These are phyloP conservation scores for Serendipita vermifera DNA, from an alignment of 768 basidiomycete species.

Conservation along the genomic window DNA sequence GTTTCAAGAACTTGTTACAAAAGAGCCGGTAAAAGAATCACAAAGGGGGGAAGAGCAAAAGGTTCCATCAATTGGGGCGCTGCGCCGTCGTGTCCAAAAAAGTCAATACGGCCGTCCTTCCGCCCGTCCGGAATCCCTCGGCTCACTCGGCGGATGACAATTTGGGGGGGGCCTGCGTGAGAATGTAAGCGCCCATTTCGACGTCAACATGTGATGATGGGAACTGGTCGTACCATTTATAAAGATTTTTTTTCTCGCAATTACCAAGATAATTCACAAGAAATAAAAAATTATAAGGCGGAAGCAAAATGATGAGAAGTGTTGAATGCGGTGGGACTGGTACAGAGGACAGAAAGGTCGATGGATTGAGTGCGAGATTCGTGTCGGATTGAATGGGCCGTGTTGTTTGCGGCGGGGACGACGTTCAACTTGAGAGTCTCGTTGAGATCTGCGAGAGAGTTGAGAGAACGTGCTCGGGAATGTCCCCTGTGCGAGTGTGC, in stretches of 20 bases:
- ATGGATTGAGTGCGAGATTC: background rate
- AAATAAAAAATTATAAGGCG: background rate
- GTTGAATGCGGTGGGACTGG: background rate
- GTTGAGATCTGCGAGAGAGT: constrained; percentile 5
- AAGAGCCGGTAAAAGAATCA: too few relatives aligned
- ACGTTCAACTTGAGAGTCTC: background rate
- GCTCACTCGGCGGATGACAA: background rate
- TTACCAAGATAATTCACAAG: background rate
- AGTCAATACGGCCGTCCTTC: too few relatives aligned
- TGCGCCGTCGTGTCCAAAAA: too few relatives aligned
- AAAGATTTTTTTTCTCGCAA: too few relatives aligned
- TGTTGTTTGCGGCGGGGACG: background rate
- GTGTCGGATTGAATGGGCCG: background rate
- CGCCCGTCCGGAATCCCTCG: too few relatives aligned
- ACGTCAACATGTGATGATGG: background rate
- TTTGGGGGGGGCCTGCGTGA: background rate
- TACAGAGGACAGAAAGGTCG: background rate
- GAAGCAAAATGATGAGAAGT: background rate
- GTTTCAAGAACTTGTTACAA: too few relatives aligned
- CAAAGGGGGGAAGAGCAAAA: too few relatives aligned
- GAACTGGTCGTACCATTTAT: background rate
- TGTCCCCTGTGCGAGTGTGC: background rate
- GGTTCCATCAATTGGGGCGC: too few relatives aligned
- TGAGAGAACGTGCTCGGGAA: constrained; percentile 1
- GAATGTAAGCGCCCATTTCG: background rate